Conservation (phyloP, 2,329 filamentous ascomycete species). For the Cordyceps tenuipes region DNA sequence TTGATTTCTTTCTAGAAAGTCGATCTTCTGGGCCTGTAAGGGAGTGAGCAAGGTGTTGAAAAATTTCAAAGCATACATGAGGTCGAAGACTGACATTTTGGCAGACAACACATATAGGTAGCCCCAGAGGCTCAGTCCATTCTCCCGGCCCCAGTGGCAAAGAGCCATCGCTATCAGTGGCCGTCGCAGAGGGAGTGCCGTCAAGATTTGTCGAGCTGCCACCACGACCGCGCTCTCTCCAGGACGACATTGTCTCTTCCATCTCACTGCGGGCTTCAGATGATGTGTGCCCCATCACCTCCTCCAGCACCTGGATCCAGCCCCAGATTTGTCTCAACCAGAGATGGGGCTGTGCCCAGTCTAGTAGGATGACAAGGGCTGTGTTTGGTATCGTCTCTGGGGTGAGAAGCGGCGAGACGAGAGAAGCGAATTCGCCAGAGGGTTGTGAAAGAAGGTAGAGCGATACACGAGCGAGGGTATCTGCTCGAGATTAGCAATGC, state of each 20-base stretch:
- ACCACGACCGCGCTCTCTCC: conserved; percentile 67
- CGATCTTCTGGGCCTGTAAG: conserved; percentile 72
- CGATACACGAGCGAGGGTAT: conserved; percentile 82
- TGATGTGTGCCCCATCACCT: conserved; percentile 65
- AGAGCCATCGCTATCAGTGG: conserved; percentile 57
- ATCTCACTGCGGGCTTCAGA: conserved; percentile 71
- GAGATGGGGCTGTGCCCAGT: conserved; percentile 89
- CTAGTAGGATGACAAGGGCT: conserved; percentile 81
- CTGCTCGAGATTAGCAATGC: conserved; percentile 37
- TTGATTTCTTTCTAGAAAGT: conserved; percentile 78
- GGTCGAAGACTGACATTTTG: conserved; percentile 62
- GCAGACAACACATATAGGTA: conserved; percentile 90
- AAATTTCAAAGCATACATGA: conserved; percentile 8
- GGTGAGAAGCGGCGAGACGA: conserved; percentile 77
- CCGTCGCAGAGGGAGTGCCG: conserved; percentile 48
- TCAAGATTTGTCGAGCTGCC: conserved; percentile 56
- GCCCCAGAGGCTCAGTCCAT: conserved; percentile 81
- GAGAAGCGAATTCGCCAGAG: conserved; percentile 70
- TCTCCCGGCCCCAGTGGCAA: conserved; percentile 80
- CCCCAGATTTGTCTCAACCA: conserved; percentile 85
- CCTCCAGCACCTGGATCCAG: conserved; percentile 80
- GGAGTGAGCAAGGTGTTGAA: conserved; percentile 17
- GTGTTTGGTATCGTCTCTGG: conserved; percentile 78
- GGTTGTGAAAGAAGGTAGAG: conserved; percentile 83
- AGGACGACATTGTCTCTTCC: conserved; percentile 75